Percentiles rank a stretch among this genome's conserved stretches.
These are phyloP conservation scores for Aspergillus indologenus DNA, from an alignment of 495 filamentous ascomycete genomes.

Conservation along the genomic window DNA sequence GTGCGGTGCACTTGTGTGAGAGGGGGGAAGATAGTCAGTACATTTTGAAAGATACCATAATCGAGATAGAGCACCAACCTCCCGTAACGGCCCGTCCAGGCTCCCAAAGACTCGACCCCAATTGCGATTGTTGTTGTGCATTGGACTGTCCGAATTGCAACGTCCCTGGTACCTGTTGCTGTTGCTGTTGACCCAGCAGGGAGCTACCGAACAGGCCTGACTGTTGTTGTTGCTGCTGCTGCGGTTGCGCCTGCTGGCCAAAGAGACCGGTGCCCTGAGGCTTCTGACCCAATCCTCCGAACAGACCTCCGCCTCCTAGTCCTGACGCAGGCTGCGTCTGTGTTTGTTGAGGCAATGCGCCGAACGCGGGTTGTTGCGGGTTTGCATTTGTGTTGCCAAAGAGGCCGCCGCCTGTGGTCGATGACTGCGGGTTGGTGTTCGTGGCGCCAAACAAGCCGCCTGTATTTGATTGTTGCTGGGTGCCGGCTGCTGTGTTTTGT, in stretches of 20 bases:
- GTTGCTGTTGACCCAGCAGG: constrained; percentile 37
- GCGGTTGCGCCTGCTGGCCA: constrained; percentile 19
- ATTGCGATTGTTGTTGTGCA: constrained; percentile 24
- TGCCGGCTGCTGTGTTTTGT: constrained; percentile 18
- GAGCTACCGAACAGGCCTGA: constrained; percentile 32
- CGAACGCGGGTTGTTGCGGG: constrained; percentile 31
- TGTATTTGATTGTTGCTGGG: constrained; percentile 34
- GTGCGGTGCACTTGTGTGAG: constrained; percentile 71
- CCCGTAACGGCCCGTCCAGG: constrained; percentile 47
- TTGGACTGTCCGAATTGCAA: constrained; percentile 36
- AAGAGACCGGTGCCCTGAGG: neutral
- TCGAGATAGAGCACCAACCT: constrained; percentile 23
- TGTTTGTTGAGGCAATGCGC: constrained; percentile 33
- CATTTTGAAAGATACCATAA: neutral
- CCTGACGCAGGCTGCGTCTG: constrained; percentile 37
- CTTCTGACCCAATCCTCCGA: constrained; percentile 24
- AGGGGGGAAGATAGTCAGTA: neutral
- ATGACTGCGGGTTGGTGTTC: constrained; percentile 28
- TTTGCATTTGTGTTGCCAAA: constrained; percentile 49
- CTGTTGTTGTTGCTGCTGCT: constrained; percentile 25
- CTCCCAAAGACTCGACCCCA: constrained; percentile 47
- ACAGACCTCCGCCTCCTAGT: constrained; percentile 26
- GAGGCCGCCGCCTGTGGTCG: constrained; percentile 23
- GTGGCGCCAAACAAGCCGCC: constrained; percentile 27
- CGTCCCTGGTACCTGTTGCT: constrained; percentile 33